Evolutionary conservation across 202 grass and related monocot species (phyloP).

Genomic region (Setaria viridis): DNA sequence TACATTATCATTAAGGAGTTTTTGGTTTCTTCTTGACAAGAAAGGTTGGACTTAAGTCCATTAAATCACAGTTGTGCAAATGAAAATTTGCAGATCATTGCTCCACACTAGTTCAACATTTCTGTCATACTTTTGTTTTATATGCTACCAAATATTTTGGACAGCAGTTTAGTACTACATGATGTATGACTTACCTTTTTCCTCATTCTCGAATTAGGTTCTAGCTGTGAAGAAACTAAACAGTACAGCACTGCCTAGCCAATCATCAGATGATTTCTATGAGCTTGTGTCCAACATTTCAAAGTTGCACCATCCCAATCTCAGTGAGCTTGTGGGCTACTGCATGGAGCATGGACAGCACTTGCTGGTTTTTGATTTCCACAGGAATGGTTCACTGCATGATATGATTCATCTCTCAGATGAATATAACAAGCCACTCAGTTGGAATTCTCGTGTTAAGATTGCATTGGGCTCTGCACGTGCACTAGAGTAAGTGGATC

Average conservation of each 20-base stretch:
- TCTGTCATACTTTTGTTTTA: background rate
- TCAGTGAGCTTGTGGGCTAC: constrained; percentile 76
- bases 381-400: constrained; percentile 76
- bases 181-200: constrained; percentile 21
- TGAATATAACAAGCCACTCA: constrained; percentile 72
- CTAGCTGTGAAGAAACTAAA: constrained; percentile 87
- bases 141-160: background rate
- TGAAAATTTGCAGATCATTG: background rate
- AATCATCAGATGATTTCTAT: constrained; percentile 67
- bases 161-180: background rate
- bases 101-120: constrained; percentile 4
- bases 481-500: constrained; percentile 73
- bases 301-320: constrained; percentile 72
- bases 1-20: background rate
- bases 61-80: constrained; percentile 15
- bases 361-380: constrained; percentile 73
- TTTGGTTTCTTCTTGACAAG: constrained; percentile 26
- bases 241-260: constrained; percentile 47
- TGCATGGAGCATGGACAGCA: constrained; percentile 80
- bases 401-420: constrained; percentile 71
- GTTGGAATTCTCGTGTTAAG: constrained; percentile 81
- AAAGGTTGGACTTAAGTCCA: constrained; percentile 11
- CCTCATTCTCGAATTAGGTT: constrained; percentile 44
- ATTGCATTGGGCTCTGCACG: constrained; percentile 81
- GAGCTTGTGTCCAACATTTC: constrained; percentile 74